Evolutionary conservation across 163 green algal genomes (phyloP).

Genomic region (Scenedesmus sp.): DNA sequence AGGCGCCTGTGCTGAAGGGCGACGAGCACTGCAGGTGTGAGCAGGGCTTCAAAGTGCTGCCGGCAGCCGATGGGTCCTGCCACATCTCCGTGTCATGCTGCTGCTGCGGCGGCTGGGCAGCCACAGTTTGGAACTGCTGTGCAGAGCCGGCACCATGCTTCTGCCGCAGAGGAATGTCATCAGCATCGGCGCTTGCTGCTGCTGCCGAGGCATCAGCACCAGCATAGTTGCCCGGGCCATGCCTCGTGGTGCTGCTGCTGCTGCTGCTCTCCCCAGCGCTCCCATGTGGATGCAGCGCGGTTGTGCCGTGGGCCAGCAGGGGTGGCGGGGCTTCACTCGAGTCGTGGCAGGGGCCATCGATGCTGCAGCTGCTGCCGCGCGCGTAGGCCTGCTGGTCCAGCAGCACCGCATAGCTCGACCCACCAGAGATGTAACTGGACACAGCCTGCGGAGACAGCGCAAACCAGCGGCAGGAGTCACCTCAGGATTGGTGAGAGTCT

Average conservation of each 20-base stretch:
- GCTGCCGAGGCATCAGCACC: neutral
- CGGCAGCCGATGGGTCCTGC: neutral
- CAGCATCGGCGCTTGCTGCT: neutral
- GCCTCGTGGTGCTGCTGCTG: neutral
- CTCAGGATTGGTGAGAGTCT: no score
- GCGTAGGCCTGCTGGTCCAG: constrained; percentile 42
- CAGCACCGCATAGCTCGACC: constrained; percentile 44
- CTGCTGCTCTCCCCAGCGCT: no score
- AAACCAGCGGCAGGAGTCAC: no score
- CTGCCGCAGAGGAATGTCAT: neutral
- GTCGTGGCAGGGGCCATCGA: constrained; percentile 49
- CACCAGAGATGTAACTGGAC: constrained; percentile 31
- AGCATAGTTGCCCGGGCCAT: neutral
- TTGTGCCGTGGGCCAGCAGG: neutral
- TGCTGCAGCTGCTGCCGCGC: constrained; percentile 28
- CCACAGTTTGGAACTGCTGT: neutral
- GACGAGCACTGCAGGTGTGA: neutral
- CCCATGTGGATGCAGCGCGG: neutral
- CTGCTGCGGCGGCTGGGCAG: constrained; percentile 12
- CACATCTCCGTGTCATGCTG: constrained; percentile 2
- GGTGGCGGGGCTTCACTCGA: neutral
- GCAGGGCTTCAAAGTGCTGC: no score
- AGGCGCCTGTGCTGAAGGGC: neutral
- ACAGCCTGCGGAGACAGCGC: constrained; percentile 1
- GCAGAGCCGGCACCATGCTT: neutral